These are phyloP conservation scores for Neofusicoccum ribis DNA, from an alignment of 2,329 filamentous ascomycete species.

Conservation along the genomic window DNA sequence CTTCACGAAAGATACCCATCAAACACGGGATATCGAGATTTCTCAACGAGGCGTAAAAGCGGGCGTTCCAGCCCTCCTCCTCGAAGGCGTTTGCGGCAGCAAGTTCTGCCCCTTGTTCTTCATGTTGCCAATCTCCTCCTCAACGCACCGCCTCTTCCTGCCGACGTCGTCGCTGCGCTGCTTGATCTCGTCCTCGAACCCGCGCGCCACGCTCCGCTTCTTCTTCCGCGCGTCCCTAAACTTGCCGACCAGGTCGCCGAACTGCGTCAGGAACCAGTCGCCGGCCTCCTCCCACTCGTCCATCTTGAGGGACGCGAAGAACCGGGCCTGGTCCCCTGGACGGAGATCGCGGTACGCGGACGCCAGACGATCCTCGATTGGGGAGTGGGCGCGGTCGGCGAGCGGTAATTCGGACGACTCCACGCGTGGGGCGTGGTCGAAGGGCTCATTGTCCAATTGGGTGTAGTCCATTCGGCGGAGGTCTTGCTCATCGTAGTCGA, in stretches of 20 bases:
- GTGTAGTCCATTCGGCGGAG: constrained; percentile 50
- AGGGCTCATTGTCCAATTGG: constrained; percentile 52
- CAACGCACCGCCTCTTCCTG: constrained; percentile 50
- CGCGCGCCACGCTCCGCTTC: constrained; percentile 53
- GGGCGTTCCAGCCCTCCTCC: background rate
- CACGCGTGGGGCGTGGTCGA: constrained; percentile 42
- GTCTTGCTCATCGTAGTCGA: constrained; percentile 49
- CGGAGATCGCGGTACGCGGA: constrained; percentile 29
- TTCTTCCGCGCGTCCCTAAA: constrained; percentile 55
- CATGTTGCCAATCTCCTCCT: constrained; percentile 55
- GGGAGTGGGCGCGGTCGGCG: constrained; percentile 22
- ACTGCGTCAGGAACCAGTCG: constrained; percentile 60
- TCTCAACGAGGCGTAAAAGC: background rate
- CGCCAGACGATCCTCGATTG: constrained; percentile 4
- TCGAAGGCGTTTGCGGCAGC: constrained; percentile 46
- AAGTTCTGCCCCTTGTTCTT: constrained; percentile 55
- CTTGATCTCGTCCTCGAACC: constrained; percentile 58
- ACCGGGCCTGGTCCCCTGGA: constrained; percentile 44
- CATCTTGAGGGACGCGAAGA: constrained; percentile 55
- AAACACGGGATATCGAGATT: background rate
- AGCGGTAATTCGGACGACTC: background rate
- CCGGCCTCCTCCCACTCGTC: constrained; percentile 63
- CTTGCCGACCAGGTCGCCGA: constrained; percentile 51
- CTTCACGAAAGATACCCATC: background rate
- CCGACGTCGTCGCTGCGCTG: constrained; percentile 53